These are phyloP conservation scores for Notholithocarpus densiflorus DNA, from an alignment of 306 rosid genomes.

Conservation along the genomic window DNA sequence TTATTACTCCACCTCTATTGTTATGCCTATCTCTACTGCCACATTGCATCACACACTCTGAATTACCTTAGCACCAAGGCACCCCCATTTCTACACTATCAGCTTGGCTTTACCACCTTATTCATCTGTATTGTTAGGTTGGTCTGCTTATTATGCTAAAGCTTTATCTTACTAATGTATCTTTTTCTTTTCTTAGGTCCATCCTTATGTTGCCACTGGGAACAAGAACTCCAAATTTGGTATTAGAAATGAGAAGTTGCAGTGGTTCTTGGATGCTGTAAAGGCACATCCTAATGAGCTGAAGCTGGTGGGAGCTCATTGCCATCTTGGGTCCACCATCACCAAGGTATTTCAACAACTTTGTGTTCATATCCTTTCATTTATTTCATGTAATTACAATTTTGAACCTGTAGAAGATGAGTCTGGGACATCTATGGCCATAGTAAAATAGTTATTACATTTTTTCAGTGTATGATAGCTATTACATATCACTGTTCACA, in stretches of 20 bases:
- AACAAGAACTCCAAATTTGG: slow-evolving; percentile 94
- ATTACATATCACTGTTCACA: background rate
- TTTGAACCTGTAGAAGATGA: background rate
- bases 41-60: background rate
- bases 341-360: slow-evolving; percentile 58
- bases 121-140: background rate
- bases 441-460: background rate
- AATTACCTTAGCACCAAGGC: background rate
- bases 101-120: background rate
- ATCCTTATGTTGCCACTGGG: slow-evolving; percentile 96
- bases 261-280: slow-evolving; percentile 86
- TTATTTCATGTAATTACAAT: background rate
- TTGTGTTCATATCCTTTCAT: background rate
- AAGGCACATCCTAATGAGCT: slow-evolving; percentile 78
- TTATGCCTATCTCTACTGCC: background rate
- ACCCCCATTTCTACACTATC: background rate
- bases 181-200: slow-evolving; percentile 54
- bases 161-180: background rate
- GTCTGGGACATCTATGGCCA: background rate
- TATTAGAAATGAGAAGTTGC: slow-evolving; percentile 92
- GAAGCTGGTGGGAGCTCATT: slow-evolving; percentile 94
- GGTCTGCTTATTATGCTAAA: background rate
- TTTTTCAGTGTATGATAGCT: background rate
- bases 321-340: slow-evolving; percentile 97
- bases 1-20: background rate